Evolutionary conservation across 495 filamentous ascomycete genomes (phyloP).

Genomic region (Bryoglossum gracile): DNA sequence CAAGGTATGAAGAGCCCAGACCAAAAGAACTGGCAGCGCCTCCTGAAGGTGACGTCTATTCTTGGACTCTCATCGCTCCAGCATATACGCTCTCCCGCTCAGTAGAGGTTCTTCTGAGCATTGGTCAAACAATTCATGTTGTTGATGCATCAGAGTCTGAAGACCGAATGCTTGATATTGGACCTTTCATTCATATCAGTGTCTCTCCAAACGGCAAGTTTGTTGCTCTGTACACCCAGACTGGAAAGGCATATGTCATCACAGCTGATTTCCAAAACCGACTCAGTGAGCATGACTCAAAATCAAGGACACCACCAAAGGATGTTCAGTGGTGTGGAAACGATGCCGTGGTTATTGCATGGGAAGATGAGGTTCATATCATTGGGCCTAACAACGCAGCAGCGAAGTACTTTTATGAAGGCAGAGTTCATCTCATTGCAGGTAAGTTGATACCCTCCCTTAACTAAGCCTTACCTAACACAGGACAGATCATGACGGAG

Average conservation of each 20-base stretch:
- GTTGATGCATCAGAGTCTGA: slow-evolving; percentile 85
- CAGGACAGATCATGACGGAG: slow-evolving; percentile 80
- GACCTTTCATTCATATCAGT: slow-evolving; percentile 82
- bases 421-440: slow-evolving; percentile 78
- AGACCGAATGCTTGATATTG: slow-evolving; percentile 81
- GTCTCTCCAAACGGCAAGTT: slow-evolving; percentile 88
- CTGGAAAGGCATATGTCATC: slow-evolving; percentile 87
- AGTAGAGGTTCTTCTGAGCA: slow-evolving; percentile 86
- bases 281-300: slow-evolving; percentile 85
- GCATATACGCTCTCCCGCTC: slow-evolving; percentile 87
- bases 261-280: slow-evolving; percentile 89
- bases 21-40: slow-evolving; percentile 74
- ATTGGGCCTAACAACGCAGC: slow-evolving; percentile 77
- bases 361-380: slow-evolving; percentile 98
- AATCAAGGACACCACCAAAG: slow-evolving; percentile 75
- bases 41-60: slow-evolving; percentile 71
- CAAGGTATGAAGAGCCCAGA: slow-evolving; percentile 83
- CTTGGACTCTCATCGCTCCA: slow-evolving; percentile 86
- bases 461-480: slow-evolving; percentile 1
- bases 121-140: slow-evolving; percentile 75
- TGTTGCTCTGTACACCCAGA: slow-evolving; percentile 75
- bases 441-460: slow-evolving; percentile 41
- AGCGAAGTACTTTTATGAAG: slow-evolving; percentile 83
- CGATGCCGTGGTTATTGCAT: slow-evolving; percentile 86
- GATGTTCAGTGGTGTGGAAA: slow-evolving; percentile 95